Conservation (phyloP, 2,329 filamentous ascomycete species). For the Basipetospora chlamydospora region DNA sequence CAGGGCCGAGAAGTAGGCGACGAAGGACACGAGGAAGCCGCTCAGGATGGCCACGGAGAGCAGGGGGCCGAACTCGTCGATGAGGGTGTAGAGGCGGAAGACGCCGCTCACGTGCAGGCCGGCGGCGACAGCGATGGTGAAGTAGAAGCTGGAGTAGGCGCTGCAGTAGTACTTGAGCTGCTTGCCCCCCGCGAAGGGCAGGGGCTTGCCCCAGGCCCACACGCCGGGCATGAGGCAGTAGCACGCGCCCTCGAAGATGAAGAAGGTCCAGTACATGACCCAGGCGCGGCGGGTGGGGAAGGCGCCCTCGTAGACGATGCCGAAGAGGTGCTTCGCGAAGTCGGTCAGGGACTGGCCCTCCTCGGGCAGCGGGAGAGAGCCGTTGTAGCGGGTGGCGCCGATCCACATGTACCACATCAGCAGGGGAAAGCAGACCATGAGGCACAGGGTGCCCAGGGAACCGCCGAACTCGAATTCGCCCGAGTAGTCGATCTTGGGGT, state of each 20-base stretch:
- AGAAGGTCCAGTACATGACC: constrained; percentile 89
- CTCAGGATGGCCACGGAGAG: constrained; percentile 88
- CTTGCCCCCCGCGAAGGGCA: constrained; percentile 68
- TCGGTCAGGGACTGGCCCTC: constrained; percentile 52
- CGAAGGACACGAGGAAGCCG: constrained; percentile 67
- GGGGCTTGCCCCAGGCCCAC: constrained; percentile 73
- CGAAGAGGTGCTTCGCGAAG: constrained; percentile 56
- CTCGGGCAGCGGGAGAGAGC: constrained; percentile 56
- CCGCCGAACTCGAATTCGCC: constrained; percentile 76
- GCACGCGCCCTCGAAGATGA: constrained; percentile 67
- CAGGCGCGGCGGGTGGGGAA: constrained; percentile 74
- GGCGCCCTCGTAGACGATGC: constrained; percentile 68
- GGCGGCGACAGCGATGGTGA: constrained; percentile 59
- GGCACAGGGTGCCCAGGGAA: constrained; percentile 57
- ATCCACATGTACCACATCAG: constrained; percentile 99
- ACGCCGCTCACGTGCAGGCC: constrained; percentile 65
- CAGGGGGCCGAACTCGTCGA: constrained; percentile 89
- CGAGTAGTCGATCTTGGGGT: constrained; percentile 49
- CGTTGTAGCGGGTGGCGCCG: constrained; percentile 83
- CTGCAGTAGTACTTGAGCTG: constrained; percentile 93
- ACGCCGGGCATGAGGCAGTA: constrained; percentile 83
- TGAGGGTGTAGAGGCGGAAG: constrained; percentile 80
- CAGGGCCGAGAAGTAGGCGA: constrained; percentile 78
- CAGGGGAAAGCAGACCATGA: constrained; percentile 88
- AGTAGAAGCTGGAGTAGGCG: constrained; percentile 73